These are phyloP conservation scores for Mortierella sp. DNA, from an alignment of 371 early-diverging fungal species.

Conservation along the genomic window DNA sequence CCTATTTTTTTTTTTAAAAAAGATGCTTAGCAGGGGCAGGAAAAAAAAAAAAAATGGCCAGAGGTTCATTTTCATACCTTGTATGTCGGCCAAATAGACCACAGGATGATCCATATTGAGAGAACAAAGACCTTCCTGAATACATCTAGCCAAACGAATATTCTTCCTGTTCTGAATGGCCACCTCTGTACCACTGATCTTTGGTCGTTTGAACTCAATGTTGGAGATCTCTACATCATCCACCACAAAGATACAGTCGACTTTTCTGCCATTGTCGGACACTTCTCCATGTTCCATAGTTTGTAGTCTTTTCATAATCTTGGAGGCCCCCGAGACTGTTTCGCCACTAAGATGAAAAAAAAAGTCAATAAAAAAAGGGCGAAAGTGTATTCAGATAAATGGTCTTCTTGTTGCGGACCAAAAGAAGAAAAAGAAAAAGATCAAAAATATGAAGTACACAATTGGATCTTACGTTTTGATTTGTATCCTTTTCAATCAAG, in stretches of 20 bases:
- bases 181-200: slow-evolving; percentile 10
- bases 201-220: slow-evolving; percentile 20
- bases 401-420: too few species aligned
- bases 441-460: too few species aligned
- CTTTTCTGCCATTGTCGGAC: slow-evolving; percentile 11
- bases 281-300: slow-evolving; percentile 18
- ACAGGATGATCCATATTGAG: too few species aligned
- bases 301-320: slow-evolving; percentile 14
- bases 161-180: slow-evolving; percentile 24
- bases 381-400: too few species aligned
- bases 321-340: slow-evolving; percentile 17
- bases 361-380: too few species aligned
- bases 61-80: too few species aligned
- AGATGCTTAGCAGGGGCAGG: too few species aligned
- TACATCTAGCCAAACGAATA: slow-evolving; percentile 20
- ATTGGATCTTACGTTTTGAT: slow-evolving; percentile 23
- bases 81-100: too few species aligned
- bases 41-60: too few species aligned
- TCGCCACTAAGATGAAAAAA: slow-evolving; percentile 20
- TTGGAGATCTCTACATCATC: slow-evolving; percentile 17
- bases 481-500: slow-evolving; percentile 16
- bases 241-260: slow-evolving; percentile 17
- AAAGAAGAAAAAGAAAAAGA: not conserved
- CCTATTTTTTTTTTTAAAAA: too few species aligned
- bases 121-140: too few species aligned